Percentiles rank a stretch among this genome's conserved stretches.
Evolutionary conservation across 805 yeast species (phyloP).

Genomic region (Candida hungchunana): DNA sequence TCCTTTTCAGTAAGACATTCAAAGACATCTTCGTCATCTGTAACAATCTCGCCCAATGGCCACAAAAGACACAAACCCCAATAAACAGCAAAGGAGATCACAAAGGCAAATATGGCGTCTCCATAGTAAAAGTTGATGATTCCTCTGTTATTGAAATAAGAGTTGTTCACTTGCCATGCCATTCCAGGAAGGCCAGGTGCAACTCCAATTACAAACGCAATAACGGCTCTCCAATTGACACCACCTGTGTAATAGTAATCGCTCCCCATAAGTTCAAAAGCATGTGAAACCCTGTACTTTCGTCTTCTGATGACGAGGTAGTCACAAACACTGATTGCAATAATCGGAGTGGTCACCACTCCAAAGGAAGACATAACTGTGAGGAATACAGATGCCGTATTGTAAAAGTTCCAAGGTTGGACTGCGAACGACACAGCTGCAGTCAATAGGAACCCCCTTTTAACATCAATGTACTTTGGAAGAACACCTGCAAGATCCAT

Average conservation of each 20-base stretch:
- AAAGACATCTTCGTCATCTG: slow-evolving; percentile 39
- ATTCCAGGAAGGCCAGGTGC: slow-evolving; percentile 50
- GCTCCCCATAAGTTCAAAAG: slow-evolving; percentile 21
- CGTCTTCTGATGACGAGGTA: slow-evolving; percentile 33
- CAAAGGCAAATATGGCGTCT: slow-evolving; percentile 38
- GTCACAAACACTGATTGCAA: slow-evolving; percentile 35
- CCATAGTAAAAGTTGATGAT: slow-evolving; percentile 39
- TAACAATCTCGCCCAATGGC: slow-evolving; percentile 23
- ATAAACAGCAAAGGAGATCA: slow-evolving; percentile 36
- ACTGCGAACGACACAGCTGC: slow-evolving; percentile 30
- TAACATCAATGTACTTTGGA: slow-evolving; percentile 28
- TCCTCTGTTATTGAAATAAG: slow-evolving; percentile 28
- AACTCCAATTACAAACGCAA: slow-evolving; percentile 37
- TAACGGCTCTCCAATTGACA: slow-evolving; percentile 38
- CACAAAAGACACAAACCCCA: slow-evolving; percentile 23
- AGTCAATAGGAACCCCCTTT: slow-evolving; percentile 30
- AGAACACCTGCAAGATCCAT: slow-evolving; percentile 24
- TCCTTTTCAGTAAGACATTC: slow-evolving; percentile 35
- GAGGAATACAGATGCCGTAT: slow-evolving; percentile 28
- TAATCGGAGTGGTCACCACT: slow-evolving; percentile 33
- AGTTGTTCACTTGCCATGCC: slow-evolving; percentile 31
- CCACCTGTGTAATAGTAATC: slow-evolving; percentile 37
- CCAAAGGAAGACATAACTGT: slow-evolving; percentile 33
- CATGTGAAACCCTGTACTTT: slow-evolving; percentile 31
- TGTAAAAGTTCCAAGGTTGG: slow-evolving; percentile 36